These are phyloP conservation scores for Wickerhamomyces strasburgensis DNA, from an alignment of 805 yeast genomes.

Conservation along the genomic window DNA sequence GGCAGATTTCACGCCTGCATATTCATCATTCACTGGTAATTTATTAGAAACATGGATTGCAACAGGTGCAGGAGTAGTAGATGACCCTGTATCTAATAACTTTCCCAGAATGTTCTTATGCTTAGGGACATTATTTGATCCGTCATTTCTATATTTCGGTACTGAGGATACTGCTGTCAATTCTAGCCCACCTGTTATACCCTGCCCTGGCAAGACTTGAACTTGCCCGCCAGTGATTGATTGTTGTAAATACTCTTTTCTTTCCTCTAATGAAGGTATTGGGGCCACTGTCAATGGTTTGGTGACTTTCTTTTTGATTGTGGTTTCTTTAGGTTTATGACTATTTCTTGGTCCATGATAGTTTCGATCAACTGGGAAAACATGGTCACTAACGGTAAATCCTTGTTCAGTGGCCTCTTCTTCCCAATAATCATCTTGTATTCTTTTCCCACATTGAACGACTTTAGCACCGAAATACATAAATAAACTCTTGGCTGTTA, in stretches of 20 bases:
- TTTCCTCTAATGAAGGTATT: slow-evolving; percentile 22
- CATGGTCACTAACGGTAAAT: slow-evolving; percentile 41
- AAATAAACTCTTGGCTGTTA: slow-evolving; percentile 41
- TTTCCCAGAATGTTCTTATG: slow-evolving; percentile 14
- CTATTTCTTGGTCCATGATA: slow-evolving; percentile 7
- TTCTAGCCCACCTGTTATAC: slow-evolving; percentile 26
- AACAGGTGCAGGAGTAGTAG: slow-evolving; percentile 4
- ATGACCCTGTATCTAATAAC: slow-evolving; percentile 7
- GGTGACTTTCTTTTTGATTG: background rate
- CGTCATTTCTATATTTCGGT: slow-evolving; percentile 22
- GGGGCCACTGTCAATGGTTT: slow-evolving; percentile 13
- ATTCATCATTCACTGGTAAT: slow-evolving; percentile 14
- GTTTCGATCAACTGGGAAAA: slow-evolving; percentile 26
- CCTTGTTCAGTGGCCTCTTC: slow-evolving; percentile 36
- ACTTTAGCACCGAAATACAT: slow-evolving; percentile 48
- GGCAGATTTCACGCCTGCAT: slow-evolving; percentile 22
- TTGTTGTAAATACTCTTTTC: slow-evolving; percentile 20
- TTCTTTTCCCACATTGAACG: slow-evolving; percentile 41
- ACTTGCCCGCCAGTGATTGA: slow-evolving; percentile 18
- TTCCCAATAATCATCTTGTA: slow-evolving; percentile 56
- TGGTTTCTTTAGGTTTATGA: slow-evolving; percentile 5
- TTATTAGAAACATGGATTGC: slow-evolving; percentile 7
- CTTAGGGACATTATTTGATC: slow-evolving; percentile 6
- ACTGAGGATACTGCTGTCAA: slow-evolving; percentile 19
- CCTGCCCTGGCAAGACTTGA: slow-evolving; percentile 27